A percentile compares a stretch with the other conserved stretches of the same genome.
phyloP scores from a whole-genome alignment of 139 green algal genomes.

The Pseudopediastrum boryanum region DNA sequence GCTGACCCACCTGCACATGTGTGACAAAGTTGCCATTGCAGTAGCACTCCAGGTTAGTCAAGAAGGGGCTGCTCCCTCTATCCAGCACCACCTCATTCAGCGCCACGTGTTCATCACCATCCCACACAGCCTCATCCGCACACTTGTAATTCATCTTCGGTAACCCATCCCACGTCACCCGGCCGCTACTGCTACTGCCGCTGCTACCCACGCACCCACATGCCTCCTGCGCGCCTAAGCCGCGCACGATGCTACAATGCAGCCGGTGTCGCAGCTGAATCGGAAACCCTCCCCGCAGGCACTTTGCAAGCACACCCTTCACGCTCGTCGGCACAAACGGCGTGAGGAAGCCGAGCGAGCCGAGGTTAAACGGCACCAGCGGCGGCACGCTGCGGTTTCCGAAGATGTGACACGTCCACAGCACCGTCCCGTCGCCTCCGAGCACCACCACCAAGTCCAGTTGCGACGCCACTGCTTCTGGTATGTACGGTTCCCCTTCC shows the following conservation, averaged over 20 bases:
- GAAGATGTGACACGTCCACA: slow-evolving; percentile 89
- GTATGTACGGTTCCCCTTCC: too few species aligned
- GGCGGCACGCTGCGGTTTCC: slow-evolving; percentile 77
- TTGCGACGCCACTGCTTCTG: slow-evolving; percentile 50
- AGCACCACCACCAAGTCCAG: slow-evolving; percentile 88
- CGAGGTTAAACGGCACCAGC: slow-evolving; percentile 86
- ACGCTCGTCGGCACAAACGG: slow-evolving; percentile 40
- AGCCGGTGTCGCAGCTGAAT: slow-evolving; percentile 87
- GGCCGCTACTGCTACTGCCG: slow-evolving; percentile 12
- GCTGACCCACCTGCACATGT: slow-evolving; percentile 56
- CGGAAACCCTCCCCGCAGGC: slow-evolving; percentile 59
- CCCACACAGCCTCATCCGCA: not conserved
- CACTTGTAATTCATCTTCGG: slow-evolving; percentile 1
- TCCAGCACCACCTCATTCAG: slow-evolving; percentile 95
- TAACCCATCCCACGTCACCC: not conserved
- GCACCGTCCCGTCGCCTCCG: slow-evolving; percentile 90
- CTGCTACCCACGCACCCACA: not conserved
- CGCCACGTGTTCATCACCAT: slow-evolving; percentile 54
- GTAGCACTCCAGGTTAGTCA: slow-evolving; percentile 86
- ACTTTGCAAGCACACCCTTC: slow-evolving; percentile 46
- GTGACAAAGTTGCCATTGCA: slow-evolving; percentile 83
- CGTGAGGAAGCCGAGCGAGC: slow-evolving; percentile 92
- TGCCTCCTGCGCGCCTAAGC: not conserved
- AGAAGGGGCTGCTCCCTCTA: slow-evolving; percentile 75
- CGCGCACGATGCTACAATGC: slow-evolving; percentile 76